Conservation (phyloP, 129 eudicot species). For the Silybum marianum region DNA sequence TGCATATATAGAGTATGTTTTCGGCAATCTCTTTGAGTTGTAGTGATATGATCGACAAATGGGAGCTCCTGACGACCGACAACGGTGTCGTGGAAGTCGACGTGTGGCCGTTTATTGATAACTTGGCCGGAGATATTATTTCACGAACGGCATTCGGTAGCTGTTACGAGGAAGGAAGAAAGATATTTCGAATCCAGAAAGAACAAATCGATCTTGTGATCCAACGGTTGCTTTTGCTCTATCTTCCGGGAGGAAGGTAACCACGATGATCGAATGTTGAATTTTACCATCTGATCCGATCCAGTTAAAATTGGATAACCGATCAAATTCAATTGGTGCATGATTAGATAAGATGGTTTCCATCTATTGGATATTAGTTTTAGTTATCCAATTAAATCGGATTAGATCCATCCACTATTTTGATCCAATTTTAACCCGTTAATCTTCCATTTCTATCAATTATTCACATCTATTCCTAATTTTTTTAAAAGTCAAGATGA, state of each 20-base stretch:
- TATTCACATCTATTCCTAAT: too few relatives aligned
- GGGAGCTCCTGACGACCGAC: slow-evolving; percentile 31
- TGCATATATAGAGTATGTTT: slow-evolving; percentile 45
- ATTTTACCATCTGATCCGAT: background rate
- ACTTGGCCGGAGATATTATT: slow-evolving; percentile 56
- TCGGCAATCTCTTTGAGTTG: slow-evolving; percentile 49
- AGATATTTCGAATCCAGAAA: slow-evolving; percentile 52
- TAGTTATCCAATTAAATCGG: background rate
- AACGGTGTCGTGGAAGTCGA: slow-evolving; percentile 38
- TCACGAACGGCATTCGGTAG: slow-evolving; percentile 65
- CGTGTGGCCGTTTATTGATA: slow-evolving; percentile 51
- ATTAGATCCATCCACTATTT: background rate
- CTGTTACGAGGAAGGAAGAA: slow-evolving; percentile 50
- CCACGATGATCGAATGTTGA: too few relatives aligned
- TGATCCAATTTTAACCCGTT: background rate
- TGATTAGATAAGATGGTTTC: background rate
- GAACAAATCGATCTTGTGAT: slow-evolving; percentile 39
- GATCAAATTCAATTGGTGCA: background rate
- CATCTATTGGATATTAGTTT: background rate
- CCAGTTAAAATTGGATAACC: too few relatives aligned
- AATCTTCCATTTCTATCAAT: too few relatives aligned
- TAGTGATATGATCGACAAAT: slow-evolving; percentile 41
- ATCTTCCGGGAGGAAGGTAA: slow-evolving; percentile 72
- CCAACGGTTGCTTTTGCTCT: slow-evolving; percentile 21
- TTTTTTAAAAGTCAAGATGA: too few relatives aligned